Conservation (phyloP, 2,329 filamentous ascomycete genomes). For the Pseudocercospora cruenta region DNA sequence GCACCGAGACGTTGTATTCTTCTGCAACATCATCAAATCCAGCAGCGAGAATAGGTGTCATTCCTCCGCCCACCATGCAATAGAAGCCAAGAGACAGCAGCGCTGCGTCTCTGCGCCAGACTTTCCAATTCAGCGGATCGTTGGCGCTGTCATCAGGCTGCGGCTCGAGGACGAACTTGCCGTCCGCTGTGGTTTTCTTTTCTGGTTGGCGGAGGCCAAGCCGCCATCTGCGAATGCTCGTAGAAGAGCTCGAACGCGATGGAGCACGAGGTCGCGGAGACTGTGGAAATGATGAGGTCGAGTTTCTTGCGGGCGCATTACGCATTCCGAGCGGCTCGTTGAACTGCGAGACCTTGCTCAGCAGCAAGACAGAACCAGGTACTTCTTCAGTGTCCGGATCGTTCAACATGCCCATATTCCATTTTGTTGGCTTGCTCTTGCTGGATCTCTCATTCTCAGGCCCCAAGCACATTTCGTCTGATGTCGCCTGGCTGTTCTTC, state of each 20-base stretch:
- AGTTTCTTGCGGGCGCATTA: conserved; percentile 64
- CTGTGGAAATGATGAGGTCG: conserved; percentile 49
- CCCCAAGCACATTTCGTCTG: conserved; percentile 18
- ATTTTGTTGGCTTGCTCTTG: conserved; percentile 42
- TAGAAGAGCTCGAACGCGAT: conserved; percentile 23
- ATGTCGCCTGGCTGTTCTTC: conserved; percentile 19
- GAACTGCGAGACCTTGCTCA: conserved; percentile 58
- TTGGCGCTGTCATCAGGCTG: conserved; percentile 90
- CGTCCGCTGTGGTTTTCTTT: conserved; percentile 79
- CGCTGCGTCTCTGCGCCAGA: conserved; percentile 77
- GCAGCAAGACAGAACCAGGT: conserved; percentile 67
- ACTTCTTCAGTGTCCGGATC: conserved; percentile 82
- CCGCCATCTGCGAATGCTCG: conserved; percentile 19
- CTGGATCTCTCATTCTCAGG: conserved; percentile 15
- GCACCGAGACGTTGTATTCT: conserved; percentile 67
- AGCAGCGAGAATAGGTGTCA: conserved; percentile 86
- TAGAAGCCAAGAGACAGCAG: conserved; percentile 85
- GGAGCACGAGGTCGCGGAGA: conserved; percentile 40
- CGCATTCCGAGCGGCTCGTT: conserved; percentile 66
- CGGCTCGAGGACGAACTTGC: conserved; percentile 82
- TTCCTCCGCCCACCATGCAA: conserved; percentile 90
- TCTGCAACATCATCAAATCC: conserved; percentile 81
- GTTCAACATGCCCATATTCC: conserved; percentile 78
- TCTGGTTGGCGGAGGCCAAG: conserved; percentile 32
- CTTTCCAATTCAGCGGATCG: conserved; percentile 90